A percentile compares a stretch with the other conserved stretches of the same genome.
These are phyloP conservation scores for Millerozyma acaciae DNA, from an alignment of 805 yeast genomes.

Conservation along the genomic window DNA sequence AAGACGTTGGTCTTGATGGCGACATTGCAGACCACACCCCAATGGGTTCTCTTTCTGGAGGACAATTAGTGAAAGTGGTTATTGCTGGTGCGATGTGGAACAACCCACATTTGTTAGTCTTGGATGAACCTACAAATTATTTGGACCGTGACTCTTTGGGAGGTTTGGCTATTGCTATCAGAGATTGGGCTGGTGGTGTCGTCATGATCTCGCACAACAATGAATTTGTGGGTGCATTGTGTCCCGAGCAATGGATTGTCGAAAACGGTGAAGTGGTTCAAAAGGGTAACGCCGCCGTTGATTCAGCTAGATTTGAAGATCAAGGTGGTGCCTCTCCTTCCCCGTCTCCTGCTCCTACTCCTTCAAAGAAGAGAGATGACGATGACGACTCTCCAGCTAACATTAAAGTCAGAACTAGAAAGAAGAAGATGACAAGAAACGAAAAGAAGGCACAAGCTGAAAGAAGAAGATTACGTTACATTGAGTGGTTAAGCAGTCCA, in stretches of 20 bases:
- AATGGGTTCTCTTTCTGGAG: constrained; percentile 94
- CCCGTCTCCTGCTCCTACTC: constrained; percentile 38
- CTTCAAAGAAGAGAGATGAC: constrained; percentile 43
- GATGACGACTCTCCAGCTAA: constrained; percentile 94
- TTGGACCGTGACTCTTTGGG: constrained; percentile 97
- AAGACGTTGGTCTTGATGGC: constrained; percentile 95
- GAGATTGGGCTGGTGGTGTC: constrained; percentile 98
- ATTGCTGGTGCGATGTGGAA: constrained; percentile 99
- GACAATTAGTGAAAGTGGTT: constrained; percentile 96
- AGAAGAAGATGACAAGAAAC: constrained; percentile 97
- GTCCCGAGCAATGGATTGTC: constrained; percentile 98
- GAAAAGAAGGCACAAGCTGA: constrained; percentile 89
- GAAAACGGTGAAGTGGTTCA: constrained; percentile 87
- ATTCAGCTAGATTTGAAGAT: constrained; percentile 78
- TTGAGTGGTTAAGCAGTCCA: constrained; percentile 93
- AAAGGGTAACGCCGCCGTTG: constrained; percentile 75
- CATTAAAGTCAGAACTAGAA: constrained; percentile 86
- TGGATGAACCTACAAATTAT: constrained; percentile 98
- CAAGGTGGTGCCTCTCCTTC: constrained; percentile 51
- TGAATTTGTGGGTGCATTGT: constrained; percentile 94
- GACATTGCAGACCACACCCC: constrained; percentile 99
- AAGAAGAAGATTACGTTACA: constrained; percentile 89
- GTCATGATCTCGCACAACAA: constrained; percentile 97
- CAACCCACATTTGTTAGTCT: constrained; percentile 92
- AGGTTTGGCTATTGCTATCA: constrained; percentile 94